These are phyloP conservation scores for Oryza australiensis DNA, from an alignment of 176 grass and related monocot species.

Conservation along the genomic window DNA sequence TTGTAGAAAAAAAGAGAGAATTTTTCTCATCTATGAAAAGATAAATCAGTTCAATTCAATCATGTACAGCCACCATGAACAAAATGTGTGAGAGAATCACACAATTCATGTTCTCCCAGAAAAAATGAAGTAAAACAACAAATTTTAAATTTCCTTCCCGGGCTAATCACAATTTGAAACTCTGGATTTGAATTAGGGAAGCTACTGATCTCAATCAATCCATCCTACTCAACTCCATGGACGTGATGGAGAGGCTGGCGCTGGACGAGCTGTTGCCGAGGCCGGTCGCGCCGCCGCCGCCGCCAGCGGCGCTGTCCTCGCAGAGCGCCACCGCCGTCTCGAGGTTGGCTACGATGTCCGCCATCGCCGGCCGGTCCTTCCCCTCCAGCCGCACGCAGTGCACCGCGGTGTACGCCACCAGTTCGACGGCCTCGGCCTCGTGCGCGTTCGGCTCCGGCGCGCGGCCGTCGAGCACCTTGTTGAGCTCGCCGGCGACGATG, in stretches of 20 bases:
- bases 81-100: slow-evolving; percentile 29
- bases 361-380: slow-evolving; percentile 63
- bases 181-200: background rate
- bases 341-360: slow-evolving; percentile 75
- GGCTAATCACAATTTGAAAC: slow-evolving; percentile 41
- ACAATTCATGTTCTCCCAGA: background rate
- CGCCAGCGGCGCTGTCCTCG: slow-evolving; percentile 39
- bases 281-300: background rate
- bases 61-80: slow-evolving; percentile 37
- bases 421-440: slow-evolving; percentile 83
- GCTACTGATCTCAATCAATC: background rate
- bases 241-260: slow-evolving; percentile 59
- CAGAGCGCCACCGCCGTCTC: slow-evolving; percentile 75
- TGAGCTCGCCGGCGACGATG: slow-evolving; percentile 58
- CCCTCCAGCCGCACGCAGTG: slow-evolving; percentile 79
- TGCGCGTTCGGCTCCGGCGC: slow-evolving; percentile 20
- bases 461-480: slow-evolving; percentile 59
- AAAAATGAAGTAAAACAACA: slow-evolving; percentile 42
- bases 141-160: slow-evolving; percentile 27
- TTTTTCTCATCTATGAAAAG: background rate
- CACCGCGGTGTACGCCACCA: slow-evolving; percentile 73
- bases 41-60: background rate
- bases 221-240: slow-evolving; percentile 43
- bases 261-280: slow-evolving; percentile 57
- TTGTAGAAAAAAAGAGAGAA: background rate